A percentile compares a stretch with the other conserved stretches of the same genome.
These are phyloP conservation scores for Trichoderma arundinaceum DNA, from an alignment of 2,329 filamentous ascomycete genomes.

Conservation along the genomic window DNA sequence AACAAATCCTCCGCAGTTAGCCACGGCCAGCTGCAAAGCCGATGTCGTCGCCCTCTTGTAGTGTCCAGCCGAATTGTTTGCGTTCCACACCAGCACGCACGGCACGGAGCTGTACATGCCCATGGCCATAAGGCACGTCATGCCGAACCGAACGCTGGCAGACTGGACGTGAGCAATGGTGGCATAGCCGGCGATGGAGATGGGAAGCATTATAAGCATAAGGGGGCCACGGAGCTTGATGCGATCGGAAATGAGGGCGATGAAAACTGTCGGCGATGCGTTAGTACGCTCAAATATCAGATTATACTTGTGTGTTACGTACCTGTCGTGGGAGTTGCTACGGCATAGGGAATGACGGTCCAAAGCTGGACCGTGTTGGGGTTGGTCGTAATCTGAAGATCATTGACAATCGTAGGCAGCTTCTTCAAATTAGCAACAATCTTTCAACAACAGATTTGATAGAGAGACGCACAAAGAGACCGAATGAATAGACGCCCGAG, in stretches of 20 bases:
- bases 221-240: conserved; percentile 63
- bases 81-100: conserved; percentile 68
- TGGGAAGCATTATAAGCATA: conserved; percentile 66
- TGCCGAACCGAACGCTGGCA: conserved; percentile 63
- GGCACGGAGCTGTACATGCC: conserved; percentile 69
- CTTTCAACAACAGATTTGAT: not conserved
- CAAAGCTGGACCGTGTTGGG: conserved; percentile 65
- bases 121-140: conserved; percentile 71
- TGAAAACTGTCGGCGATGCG: conserved; percentile 46
- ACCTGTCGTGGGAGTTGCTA: conserved; percentile 62
- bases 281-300: not conserved
- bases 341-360: conserved; percentile 68
- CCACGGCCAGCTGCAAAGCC: conserved; percentile 68
- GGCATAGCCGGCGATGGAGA: conserved; percentile 69
- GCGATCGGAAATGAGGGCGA: conserved; percentile 65
- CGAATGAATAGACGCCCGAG: conserved; percentile 66
- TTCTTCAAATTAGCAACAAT: conserved; percentile 36
- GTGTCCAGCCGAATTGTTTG: conserved; percentile 71
- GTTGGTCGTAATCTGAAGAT: conserved; percentile 58
- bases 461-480: conserved; percentile 60
- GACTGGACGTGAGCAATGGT: conserved; percentile 63
- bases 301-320: conserved; percentile 29
- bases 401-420: conserved; percentile 68
- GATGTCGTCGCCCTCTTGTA: conserved; percentile 73
- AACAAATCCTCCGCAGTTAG: conserved; percentile 71